Base-by-base conservation (phyloP, 1,139 yeast species). In the Pichia sp. region DNA sequence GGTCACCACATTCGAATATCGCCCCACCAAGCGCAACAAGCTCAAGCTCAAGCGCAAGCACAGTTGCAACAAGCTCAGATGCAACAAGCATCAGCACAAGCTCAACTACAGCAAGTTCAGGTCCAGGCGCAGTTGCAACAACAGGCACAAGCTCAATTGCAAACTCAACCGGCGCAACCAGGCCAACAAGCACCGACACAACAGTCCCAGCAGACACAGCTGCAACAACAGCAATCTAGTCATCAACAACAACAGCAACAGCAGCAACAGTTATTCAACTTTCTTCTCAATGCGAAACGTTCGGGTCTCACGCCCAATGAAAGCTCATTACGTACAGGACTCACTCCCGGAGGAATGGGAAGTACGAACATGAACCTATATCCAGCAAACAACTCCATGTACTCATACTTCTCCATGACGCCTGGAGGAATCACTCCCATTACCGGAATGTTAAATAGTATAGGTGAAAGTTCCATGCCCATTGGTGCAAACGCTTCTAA, bases 261-360 rank as follows among this genome's bases (percentile, higher is more conserved):
- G 13, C 57, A 27, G 21, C 53, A 28, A 40, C 46, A 42, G 47
- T 47, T 47, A 47, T 55, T 37, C 18, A 54, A 52, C 27, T 42
- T 52, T 19, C 32, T 50, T 4, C 30, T 42, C 32, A 44, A 44
- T 40, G 47, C 50, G 6, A 54, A 51, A 25, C 45, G 77, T 46
- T 64, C 80, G 0, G 87, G 85, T 0, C 59, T 80, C 29, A 77
- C 86, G 0, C 86, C 88, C 6, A 79, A 76, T 54, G 87, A 79
- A 51, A 73, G 82, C 5, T 67, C 73, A 36, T 45, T 80, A 32
- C 64, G 91, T 42, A 66, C 83, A 0, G 88, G 88, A 0, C 55
- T 79, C 25, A 77, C 87, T 0, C 76, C 76, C 1, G 68, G 69
- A 3, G 60, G 63, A 8, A 23, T 8, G 7, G 14, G n/a, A n/a